Conservation (phyloP, 169 alveolate genomes). For the Eimeria tenella region DNA sequence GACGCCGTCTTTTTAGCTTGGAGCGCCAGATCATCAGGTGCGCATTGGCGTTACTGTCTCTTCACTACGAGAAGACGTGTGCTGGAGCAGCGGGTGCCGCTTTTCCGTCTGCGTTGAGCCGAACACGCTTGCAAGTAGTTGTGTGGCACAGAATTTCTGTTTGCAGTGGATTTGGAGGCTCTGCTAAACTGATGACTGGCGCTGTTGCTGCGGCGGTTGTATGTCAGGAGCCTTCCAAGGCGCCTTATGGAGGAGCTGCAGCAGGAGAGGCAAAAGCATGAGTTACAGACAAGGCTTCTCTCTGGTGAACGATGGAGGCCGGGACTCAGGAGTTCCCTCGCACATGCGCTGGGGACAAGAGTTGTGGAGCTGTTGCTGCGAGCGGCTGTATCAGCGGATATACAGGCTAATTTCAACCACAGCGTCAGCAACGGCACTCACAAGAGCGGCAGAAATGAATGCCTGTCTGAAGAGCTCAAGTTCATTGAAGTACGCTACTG, state of each 20-base stretch:
- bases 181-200: not conserved
- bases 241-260: constrained; percentile 57
- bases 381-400: constrained; percentile 33
- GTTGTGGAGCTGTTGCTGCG: constrained; percentile 61
- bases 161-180: not conserved
- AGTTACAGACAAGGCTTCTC: not conserved
- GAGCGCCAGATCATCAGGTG: constrained; percentile 56
- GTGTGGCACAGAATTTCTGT: not conserved
- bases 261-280: constrained; percentile 26
- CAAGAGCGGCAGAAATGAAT: not conserved
- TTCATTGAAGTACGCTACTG: constrained; percentile 27
- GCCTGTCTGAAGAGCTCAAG: constrained; percentile 12
- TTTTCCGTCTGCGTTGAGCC: not conserved
- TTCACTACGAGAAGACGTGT: not conserved
- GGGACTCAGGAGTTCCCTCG: not conserved
- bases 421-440: constrained; percentile 2
- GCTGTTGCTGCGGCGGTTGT: constrained; percentile 8
- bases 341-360: not conserved
- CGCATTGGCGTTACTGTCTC: not conserved
- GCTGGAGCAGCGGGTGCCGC: not conserved
- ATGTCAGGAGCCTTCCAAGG: constrained; percentile 50
- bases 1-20: constrained; percentile 9
- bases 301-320: not conserved
- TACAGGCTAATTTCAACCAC: not conserved
- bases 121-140: too few relatives aligned